These are phyloP conservation scores for Sphaerulina vaccinii DNA, from an alignment of 2,329 filamentous ascomycete species.

Conservation along the genomic window DNA sequence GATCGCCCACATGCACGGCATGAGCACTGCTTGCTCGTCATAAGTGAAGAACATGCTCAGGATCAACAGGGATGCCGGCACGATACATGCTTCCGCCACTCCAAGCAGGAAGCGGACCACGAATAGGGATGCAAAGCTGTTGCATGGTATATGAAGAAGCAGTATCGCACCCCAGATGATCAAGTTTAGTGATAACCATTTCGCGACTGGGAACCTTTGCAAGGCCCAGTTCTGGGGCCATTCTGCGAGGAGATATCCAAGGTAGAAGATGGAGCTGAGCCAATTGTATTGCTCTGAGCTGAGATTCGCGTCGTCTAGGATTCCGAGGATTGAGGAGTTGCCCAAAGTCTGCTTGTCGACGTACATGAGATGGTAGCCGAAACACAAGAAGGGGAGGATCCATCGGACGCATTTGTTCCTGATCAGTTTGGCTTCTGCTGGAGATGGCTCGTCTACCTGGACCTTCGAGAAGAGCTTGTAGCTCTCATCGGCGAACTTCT, in stretches of 20 bases:
- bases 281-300: slow-evolving; percentile 33
- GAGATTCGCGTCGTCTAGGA: slow-evolving; percentile 34
- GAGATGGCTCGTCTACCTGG: slow-evolving; percentile 18
- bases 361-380: slow-evolving; percentile 25
- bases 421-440: slow-evolving; percentile 17
- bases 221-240: slow-evolving; percentile 31
- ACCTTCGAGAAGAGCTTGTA: slow-evolving; percentile 24
- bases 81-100: slow-evolving; percentile 29
- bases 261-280: slow-evolving; percentile 27
- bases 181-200: slow-evolving; percentile 23
- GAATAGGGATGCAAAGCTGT: slow-evolving; percentile 26
- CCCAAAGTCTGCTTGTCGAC: slow-evolving; percentile 25
- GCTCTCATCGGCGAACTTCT: slow-evolving; percentile 20
- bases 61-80: slow-evolving; percentile 17
- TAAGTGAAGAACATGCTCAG: slow-evolving; percentile 24
- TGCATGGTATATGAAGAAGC: slow-evolving; percentile 31
- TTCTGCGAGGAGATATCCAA: slow-evolving; percentile 30
- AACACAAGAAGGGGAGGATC: slow-evolving; percentile 23
- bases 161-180: slow-evolving; percentile 32
- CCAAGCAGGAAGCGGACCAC: slow-evolving; percentile 35
- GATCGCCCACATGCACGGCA: slow-evolving; percentile 26
- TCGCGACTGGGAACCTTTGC: slow-evolving; percentile 23
- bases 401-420: slow-evolving; percentile 23
- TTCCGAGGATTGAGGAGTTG: slow-evolving; percentile 35
- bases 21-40: slow-evolving; percentile 19